Conservation (phyloP, 148 eudicot genomes). For the Gaultheria prostrata region DNA sequence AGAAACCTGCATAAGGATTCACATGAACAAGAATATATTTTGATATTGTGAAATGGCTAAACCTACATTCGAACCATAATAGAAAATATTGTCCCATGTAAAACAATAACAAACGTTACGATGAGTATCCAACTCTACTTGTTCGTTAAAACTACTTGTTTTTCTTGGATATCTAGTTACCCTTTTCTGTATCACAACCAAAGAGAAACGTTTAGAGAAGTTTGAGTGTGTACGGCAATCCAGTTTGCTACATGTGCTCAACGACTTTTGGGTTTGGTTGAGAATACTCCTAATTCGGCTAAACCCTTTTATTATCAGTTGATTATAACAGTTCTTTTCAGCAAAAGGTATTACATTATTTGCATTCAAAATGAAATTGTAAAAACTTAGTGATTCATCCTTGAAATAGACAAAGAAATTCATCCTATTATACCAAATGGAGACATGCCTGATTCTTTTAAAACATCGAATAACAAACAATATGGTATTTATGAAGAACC, state of each 20-base stretch:
- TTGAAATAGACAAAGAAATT: background rate
- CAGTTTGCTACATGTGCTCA: background rate
- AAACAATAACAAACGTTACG: background rate
- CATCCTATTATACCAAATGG: background rate
- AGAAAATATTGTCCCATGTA: background rate
- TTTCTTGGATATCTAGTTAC: background rate
- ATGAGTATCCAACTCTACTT: background rate
- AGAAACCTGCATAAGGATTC: slow-evolving; percentile 36
- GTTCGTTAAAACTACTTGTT: background rate
- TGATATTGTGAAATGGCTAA: background rate
- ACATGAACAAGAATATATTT: background rate
- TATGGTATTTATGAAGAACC: background rate
- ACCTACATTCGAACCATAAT: background rate
- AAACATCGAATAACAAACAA: background rate
- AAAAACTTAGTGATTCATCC: background rate
- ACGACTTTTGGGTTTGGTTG: background rate
- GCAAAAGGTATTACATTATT: background rate
- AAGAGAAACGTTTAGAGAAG: background rate
- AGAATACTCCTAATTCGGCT: background rate
- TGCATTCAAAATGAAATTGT: background rate
- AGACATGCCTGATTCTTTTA: background rate
- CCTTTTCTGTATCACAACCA: background rate
- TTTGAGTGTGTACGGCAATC: background rate
- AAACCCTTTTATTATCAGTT: background rate
- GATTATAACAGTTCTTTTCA: background rate